Conservation (phyloP, 305 asterid genomes). For the Solanum hybrid region DNA sequence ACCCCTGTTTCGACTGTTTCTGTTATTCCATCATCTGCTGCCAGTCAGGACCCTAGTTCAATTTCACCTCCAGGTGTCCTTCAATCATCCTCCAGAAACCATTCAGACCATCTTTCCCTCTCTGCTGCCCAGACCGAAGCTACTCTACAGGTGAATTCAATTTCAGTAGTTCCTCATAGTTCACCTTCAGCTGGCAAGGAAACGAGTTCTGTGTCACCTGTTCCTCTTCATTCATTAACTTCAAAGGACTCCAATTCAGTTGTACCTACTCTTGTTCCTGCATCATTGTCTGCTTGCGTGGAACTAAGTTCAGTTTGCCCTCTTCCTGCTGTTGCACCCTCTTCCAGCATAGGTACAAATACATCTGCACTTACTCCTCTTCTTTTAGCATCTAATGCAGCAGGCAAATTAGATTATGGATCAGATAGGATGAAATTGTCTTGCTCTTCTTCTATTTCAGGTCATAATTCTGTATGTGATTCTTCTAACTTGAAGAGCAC, state of each 20-base stretch:
- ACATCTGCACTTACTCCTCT: constrained; percentile 22
- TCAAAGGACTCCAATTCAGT: not conserved
- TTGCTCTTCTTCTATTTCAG: constrained; percentile 20
- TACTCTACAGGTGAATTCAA: constrained; percentile 10
- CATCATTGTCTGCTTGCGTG: not conserved
- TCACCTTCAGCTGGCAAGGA: constrained; percentile 5
- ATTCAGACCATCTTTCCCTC: constrained; percentile 23
- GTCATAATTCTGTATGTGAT: constrained; percentile 23
- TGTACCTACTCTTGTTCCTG: constrained; percentile 12
- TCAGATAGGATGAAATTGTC: constrained; percentile 23
- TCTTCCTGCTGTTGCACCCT: constrained; percentile 6
- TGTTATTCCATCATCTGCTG: not conserved
- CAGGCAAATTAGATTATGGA: constrained; percentile 20
- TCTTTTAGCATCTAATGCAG: constrained; percentile 28
- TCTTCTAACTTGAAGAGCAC: constrained; percentile 24
- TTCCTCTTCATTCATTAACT: not conserved
- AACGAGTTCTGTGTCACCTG: not conserved
- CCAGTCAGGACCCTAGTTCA: constrained; percentile 12
- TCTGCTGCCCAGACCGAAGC: constrained; percentile 20
- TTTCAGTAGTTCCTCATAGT: constrained; percentile 22
- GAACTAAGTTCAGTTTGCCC: constrained; percentile 1
- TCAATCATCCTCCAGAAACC: constrained; percentile 14
- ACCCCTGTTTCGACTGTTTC: not conserved
- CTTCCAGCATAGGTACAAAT: constrained; percentile 4
- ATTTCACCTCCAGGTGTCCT: constrained; percentile 23